Evolutionary conservation across 768 basidiomycete species (phyloP), one percentile per base, ranked within the genome.

Genomic region (Lyophyllum atratum): DNA sequence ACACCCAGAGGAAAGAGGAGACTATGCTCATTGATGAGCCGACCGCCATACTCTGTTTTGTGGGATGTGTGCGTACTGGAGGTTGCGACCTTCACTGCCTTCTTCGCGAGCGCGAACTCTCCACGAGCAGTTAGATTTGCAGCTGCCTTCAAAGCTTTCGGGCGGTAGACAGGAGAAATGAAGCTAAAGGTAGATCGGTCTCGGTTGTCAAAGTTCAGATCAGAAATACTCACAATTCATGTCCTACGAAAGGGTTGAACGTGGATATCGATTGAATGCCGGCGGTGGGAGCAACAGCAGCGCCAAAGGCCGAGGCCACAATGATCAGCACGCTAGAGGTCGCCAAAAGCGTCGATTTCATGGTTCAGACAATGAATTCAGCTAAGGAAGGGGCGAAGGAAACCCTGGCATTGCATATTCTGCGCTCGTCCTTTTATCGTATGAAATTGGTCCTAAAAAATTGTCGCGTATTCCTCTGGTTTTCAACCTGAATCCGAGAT

Each of bases 1-100:
- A 22, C 34, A 55, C 44, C 54, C 54, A 55, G 24, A 48, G 54
- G 54, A 55, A 55, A 39, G 45, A 37, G 1, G 54, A 55, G 22
- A 55, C 54, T 55, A 33, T 11, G 25, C 17, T 15, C 21, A 6
- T 21, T 44, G 14, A 7, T 31, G 4, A 24, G 14, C n/a, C 4
- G 2, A n/a, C 1, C 29, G 22, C 14, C 33, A 51, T 19, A 37
- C 3, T 11, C 29, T 6, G 29, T 31, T 11, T 6, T 40, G 15
- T 34, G 10, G 21, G 25, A 12, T 14, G 21, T 24, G 24, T 9
- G 25, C 15, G 14, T 40, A 51, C 49, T 22, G 15, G 19, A 22
- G 4, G 49, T 51, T 25, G 49, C 49, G 17, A 51, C 49, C 17
- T 51, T 51, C 14, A 51, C 34, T 3, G 49, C 49, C 22, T 51